Conservation (phyloP, 805 yeast species). For the Zygosaccharomyces kombuchaensis region DNA sequence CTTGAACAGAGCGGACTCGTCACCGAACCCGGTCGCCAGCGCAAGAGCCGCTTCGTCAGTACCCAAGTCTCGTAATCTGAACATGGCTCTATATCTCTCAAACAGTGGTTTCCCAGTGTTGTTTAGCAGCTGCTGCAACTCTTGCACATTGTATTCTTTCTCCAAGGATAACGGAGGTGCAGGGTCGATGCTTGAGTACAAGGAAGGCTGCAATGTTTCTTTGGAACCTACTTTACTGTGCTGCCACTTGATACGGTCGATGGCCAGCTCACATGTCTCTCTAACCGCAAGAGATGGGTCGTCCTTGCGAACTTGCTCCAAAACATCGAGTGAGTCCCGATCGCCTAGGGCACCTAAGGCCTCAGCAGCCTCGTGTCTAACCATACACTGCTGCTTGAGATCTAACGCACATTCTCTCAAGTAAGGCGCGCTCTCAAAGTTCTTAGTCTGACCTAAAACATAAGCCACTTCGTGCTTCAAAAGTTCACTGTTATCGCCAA, state of each 20-base stretch:
- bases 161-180: constrained; percentile 92
- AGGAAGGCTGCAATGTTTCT: constrained; percentile 70
- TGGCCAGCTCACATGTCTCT: constrained; percentile 96
- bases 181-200: constrained; percentile 89
- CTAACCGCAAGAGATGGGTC: constrained; percentile 87
- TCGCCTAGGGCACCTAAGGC: constrained; percentile 96
- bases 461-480: constrained; percentile 97
- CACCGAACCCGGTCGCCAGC: constrained; percentile 82
- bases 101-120: constrained; percentile 76
- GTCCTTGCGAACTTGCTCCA: constrained; percentile 56
- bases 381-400: constrained; percentile 82
- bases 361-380: constrained; percentile 99
- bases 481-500: constrained; percentile 76
- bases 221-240: constrained; percentile 46
- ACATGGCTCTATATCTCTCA: constrained; percentile 97
- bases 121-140: constrained; percentile 64
- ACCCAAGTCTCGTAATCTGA: constrained; percentile 91
- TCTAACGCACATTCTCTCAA: constrained; percentile 68
- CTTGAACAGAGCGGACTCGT: constrained; percentile 88
- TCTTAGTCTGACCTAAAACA: constrained; percentile 92
- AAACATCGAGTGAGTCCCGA: constrained; percentile 58
- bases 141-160: constrained; percentile 54
- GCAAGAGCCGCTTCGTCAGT: constrained; percentile 91
- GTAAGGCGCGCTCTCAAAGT: constrained; percentile 69
- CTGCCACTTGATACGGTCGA: constrained; percentile 93